These are phyloP conservation scores for Rhodotorula taiwanensis DNA, from an alignment of 768 basidiomycete species.

Conservation along the genomic window DNA sequence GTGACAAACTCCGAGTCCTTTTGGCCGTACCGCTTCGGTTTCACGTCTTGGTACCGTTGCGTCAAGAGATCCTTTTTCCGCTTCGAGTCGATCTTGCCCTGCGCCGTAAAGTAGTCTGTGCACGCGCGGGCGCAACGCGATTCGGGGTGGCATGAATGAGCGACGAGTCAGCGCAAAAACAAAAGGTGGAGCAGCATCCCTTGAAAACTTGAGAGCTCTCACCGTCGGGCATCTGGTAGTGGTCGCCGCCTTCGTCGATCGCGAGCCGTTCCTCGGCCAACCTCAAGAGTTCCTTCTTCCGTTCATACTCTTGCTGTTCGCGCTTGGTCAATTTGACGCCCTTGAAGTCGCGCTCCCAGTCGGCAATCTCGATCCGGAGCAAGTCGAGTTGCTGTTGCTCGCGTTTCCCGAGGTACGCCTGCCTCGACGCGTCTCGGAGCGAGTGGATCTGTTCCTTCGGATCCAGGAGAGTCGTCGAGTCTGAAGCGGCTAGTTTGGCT, in stretches of 20 bases:
- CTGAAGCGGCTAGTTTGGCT: conserved; percentile 61
- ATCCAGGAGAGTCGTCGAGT: conserved; percentile 54
- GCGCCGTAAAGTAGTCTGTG: conserved; percentile 87
- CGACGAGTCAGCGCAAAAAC: not conserved
- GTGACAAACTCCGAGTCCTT: conserved; percentile 82
- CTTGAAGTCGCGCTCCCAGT: conserved; percentile 81
- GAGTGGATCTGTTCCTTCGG: conserved; percentile 57
- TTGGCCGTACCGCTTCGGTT: conserved; percentile 43
- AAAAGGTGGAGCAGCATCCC: not conserved
- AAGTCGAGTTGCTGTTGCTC: conserved; percentile 94
- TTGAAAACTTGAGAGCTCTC: not conserved
- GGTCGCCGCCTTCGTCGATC: conserved; percentile 92
- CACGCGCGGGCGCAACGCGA: too few species aligned
- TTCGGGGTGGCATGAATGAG: too few species aligned
- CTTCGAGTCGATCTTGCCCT: conserved; percentile 96
- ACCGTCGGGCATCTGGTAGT: conserved; percentile 82
- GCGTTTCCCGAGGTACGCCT: conserved; percentile 93
- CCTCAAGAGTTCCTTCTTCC: conserved; percentile 83
- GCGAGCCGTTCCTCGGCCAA: conserved; percentile 89
- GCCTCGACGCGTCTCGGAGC: conserved; percentile 78
- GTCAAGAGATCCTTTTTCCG: conserved; percentile 88
- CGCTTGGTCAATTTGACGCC: conserved; percentile 85
- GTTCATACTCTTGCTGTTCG: conserved; percentile 71
- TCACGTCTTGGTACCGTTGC: conserved; percentile 79
- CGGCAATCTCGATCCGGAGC: conserved; percentile 81